Base-by-base conservation (phyloP, 768 basidiomycete species). In the Melanogaster broomeanus region DNA sequence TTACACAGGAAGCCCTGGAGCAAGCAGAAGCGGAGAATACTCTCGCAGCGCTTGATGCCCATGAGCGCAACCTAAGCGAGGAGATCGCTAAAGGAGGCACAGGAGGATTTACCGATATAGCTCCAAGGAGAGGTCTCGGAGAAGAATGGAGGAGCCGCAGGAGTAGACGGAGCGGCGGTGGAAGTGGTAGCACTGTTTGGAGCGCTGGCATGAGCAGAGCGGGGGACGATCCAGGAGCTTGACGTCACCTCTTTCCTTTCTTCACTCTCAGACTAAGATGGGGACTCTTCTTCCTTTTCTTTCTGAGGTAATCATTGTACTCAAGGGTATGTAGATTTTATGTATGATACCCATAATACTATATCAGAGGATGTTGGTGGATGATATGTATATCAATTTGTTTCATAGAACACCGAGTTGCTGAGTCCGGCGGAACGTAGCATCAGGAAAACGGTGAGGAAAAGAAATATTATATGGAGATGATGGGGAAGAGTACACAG, bases 171-270 rank as follows among this genome's bases (percentile, higher is more conserved):
- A 86, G 84, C 55, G 77, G 66, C 21, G 81, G 83, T 34, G 87
- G 85, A 8, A 87, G 85, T 55, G 81, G 82, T 33, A 88, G 88
- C 67, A 93, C 90, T 1, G 87, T 93, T 25, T 93, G 87, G 85
- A 92, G 90, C 65, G 90, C 90, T 45, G 90, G 90, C 28, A 85
- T 89, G 84, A 83, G 83, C 58, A 84, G 75, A 43, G 73, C 78
- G 24, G 83, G 74, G 39, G 81, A 84, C 38, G 69, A 74, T 50
- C 62, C 61, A 33, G 77, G 75, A 13, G 65, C 65, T 45, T 73
- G 55, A 61, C 55, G 38, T 21, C 22, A 16, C 16, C 15, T 12
- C 8, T 3, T 18, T 34, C 25, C 18, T 30, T 33, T 21, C 8
- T 22, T 34, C 27, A 30, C 15, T 28, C 21, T 41, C 15, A 19